Conservation (phyloP, 805 yeast genomes). For the Suhomyces xylopsoci region DNA sequence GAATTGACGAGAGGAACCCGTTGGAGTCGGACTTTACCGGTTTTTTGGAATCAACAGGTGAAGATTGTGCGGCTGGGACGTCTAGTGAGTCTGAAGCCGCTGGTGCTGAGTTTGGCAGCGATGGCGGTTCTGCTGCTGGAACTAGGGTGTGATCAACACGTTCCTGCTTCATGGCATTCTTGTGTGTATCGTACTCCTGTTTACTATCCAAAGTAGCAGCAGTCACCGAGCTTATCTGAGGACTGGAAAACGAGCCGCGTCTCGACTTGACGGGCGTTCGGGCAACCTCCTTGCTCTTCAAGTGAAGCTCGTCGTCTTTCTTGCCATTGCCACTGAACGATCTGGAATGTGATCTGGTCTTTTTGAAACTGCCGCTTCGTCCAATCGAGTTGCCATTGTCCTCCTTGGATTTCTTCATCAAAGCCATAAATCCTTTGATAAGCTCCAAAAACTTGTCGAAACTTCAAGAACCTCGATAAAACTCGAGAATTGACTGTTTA, state of each 20-base stretch:
- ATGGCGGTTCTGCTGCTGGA: not conserved
- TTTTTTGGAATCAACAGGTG: not conserved
- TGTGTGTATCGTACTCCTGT: conserved; percentile 1
- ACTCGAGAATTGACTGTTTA: no score
- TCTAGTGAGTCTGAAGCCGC: not conserved
- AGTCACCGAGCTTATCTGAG: not conserved
- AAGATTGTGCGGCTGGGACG: not conserved
- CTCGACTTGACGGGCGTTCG: not conserved
- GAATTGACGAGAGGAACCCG: conserved; percentile 43
- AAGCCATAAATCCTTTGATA: not conserved
- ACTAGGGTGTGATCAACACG: not conserved
- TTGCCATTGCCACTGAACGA: not conserved
- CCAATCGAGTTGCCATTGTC: not conserved
- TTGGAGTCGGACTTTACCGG: conserved; percentile 11
- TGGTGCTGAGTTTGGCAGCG: not conserved
- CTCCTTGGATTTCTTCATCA: not conserved
- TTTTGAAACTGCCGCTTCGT: not conserved
- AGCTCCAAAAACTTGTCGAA: no score
- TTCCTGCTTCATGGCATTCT: conserved; percentile 2
- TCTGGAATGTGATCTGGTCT: not conserved
- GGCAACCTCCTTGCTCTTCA: not conserved
- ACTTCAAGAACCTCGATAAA: no score
- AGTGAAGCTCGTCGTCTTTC: not conserved
- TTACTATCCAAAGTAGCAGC: not conserved
- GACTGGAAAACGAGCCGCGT: not conserved